Evolutionary conservation across 352 stramenopile species (phyloP).

Genomic region (Globisporangium irregulare): DNA sequence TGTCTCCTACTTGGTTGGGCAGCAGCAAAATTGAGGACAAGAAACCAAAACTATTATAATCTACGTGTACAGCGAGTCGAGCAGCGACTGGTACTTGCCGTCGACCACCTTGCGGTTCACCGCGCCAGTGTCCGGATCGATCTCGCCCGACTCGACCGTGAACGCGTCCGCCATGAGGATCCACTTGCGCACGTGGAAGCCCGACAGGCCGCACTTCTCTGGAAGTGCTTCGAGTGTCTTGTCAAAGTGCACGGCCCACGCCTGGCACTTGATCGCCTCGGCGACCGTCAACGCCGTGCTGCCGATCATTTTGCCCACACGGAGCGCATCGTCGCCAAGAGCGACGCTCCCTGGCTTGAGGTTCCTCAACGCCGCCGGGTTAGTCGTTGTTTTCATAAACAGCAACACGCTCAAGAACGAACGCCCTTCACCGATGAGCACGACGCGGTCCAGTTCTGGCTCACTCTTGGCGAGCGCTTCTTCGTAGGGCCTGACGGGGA

Average conservation of each 20-base stretch:
- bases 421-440: constrained; percentile 67
- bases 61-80: constrained; percentile 77
- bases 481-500: constrained; percentile 66
- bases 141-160: constrained; percentile 58
- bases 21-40: not conserved
- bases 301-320: constrained; percentile 30
- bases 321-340: constrained; percentile 51
- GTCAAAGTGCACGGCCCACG: constrained; percentile 79
- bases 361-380: constrained; percentile 11
- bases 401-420: constrained; percentile 74
- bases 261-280: constrained; percentile 65
- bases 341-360: constrained; percentile 17
- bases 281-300: constrained; percentile 47
- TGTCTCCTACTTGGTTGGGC: not conserved
- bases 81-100: constrained; percentile 66
- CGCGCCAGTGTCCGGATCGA: constrained; percentile 63
- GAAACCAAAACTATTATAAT: not conserved
- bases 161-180: constrained; percentile 73
- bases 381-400: constrained; percentile 60
- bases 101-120: constrained; percentile 63
- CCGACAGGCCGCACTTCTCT: constrained; percentile 43
- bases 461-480: constrained; percentile 37
- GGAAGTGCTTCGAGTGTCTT: constrained; percentile 50
- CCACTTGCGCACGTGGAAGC: constrained; percentile 73
- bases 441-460: constrained; percentile 59